Percentiles rank a stretch among this genome's conserved stretches.
These are phyloP conservation scores for Diplodia corticola DNA, from an alignment of 2,329 filamentous ascomycete species.

Conservation along the genomic window DNA sequence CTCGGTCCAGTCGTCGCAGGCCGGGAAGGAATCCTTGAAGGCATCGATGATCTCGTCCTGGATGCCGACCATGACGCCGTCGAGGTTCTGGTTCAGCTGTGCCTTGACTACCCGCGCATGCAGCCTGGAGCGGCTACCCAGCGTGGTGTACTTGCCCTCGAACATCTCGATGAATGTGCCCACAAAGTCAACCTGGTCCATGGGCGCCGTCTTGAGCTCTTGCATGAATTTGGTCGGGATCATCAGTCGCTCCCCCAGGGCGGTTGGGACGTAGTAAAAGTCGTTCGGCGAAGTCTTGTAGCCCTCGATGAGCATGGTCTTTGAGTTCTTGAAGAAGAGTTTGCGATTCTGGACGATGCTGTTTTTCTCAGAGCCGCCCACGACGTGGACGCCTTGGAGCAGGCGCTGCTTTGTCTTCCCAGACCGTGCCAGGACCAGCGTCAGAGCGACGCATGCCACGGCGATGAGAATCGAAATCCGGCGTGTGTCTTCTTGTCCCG, in stretches of 20 bases:
- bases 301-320: not conserved
- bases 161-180: slow-evolving; percentile 27
- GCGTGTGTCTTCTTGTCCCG: no score
- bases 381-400: not conserved
- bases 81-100: slow-evolving; percentile 37
- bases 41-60: slow-evolving; percentile 34
- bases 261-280: not conserved
- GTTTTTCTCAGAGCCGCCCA: not conserved
- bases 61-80: slow-evolving; percentile 34
- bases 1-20: slow-evolving; percentile 43
- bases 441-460: no score
- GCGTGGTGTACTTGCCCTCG: slow-evolving; percentile 26
- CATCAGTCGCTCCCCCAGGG: slow-evolving; percentile 29
- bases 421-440: no score
- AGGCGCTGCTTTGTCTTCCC: not conserved
- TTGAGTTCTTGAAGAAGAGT: not conserved
- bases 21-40: slow-evolving; percentile 32
- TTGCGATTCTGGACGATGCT: not conserved
- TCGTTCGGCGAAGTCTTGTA: not conserved
- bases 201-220: slow-evolving; percentile 36
- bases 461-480: no score
- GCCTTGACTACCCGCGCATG: slow-evolving; percentile 31
- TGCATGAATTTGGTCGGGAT: slow-evolving; percentile 33
- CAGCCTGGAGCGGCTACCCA: not conserved
- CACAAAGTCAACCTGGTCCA: slow-evolving; percentile 36